Percentiles rank a stretch among this genome's conserved stretches.
phyloP scores from a whole-genome alignment of 306 rosid species.

The Sphenostylis stenocarpa region DNA sequence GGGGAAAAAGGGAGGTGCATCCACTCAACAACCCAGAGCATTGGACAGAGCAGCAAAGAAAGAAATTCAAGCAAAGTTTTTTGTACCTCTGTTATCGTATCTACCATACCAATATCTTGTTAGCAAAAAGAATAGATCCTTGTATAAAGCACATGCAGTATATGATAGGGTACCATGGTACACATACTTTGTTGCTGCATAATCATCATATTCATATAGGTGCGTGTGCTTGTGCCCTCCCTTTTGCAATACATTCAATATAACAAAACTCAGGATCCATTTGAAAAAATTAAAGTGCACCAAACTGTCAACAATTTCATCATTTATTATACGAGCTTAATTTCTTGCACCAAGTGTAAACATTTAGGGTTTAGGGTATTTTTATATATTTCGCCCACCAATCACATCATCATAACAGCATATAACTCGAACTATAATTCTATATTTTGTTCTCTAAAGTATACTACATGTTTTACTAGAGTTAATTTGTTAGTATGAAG shows the following conservation, averaged over 20 bases:
- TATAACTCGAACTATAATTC: too few relatives aligned
- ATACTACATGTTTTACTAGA: too few relatives aligned
- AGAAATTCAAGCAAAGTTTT: conserved; percentile 17
- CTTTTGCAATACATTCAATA: conserved; percentile 7
- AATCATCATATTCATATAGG: conserved; percentile 26
- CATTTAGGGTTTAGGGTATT: too few relatives aligned
- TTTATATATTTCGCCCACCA: too few relatives aligned
- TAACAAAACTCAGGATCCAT: neutral
- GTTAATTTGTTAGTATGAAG: too few relatives aligned
- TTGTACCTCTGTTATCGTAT: conserved; percentile 20
- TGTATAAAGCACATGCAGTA: conserved; percentile 21
- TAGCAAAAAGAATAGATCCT: conserved; percentile 33
- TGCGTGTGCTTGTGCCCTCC: neutral
- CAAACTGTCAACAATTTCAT: neutral
- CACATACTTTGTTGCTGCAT: conserved; percentile 14
- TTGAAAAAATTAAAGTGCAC: neutral
- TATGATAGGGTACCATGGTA: neutral
- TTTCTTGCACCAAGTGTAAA: too few relatives aligned
- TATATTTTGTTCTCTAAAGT: too few relatives aligned
- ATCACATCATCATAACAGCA: too few relatives aligned
- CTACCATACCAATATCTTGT: conserved; percentile 31
- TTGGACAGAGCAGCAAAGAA: conserved; percentile 8
- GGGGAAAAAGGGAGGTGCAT: conserved; percentile 26
- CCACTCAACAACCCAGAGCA: conserved; percentile 33
- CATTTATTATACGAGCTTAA: neutral